These are phyloP conservation scores for Purshia tridentata DNA, from an alignment of 306 rosid genomes.

Conservation along the genomic window DNA sequence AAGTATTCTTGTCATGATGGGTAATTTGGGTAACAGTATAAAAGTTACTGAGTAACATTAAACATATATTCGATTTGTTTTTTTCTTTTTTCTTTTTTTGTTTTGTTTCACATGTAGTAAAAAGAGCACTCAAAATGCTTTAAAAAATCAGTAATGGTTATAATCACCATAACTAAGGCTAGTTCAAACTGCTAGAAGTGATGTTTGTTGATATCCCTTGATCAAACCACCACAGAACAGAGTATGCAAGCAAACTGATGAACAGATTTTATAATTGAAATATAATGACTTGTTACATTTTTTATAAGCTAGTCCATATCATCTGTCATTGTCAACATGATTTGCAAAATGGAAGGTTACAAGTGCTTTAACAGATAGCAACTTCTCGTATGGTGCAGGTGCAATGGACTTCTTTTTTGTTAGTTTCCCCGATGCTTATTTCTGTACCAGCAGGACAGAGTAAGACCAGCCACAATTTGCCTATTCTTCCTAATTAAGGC, in stretches of 20 bases:
- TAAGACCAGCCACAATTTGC: neutral
- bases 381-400: neutral
- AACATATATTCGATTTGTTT: no score
- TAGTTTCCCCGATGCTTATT: no score
- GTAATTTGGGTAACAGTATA: no score
- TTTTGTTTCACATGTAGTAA: neutral
- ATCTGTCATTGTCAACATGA: neutral
- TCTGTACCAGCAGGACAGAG: no score
- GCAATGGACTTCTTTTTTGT: neutral
- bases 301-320: neutral
- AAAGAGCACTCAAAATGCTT: neutral
- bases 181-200: neutral
- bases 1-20: no score
- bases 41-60: no score
- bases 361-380: neutral
- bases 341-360: neutral
- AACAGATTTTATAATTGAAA: neutral
- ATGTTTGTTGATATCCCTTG: no score
- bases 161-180: neutral
- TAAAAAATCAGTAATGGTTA: neutral
- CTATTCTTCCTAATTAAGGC: constrained; percentile 38
- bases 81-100: no score
- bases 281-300: neutral
- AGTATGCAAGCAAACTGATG: neutral
- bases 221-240: neutral